These are phyloP conservation scores for Pichia sp. DNA, from an alignment of 1,139 yeast genomes.

Conservation along the genomic window DNA sequence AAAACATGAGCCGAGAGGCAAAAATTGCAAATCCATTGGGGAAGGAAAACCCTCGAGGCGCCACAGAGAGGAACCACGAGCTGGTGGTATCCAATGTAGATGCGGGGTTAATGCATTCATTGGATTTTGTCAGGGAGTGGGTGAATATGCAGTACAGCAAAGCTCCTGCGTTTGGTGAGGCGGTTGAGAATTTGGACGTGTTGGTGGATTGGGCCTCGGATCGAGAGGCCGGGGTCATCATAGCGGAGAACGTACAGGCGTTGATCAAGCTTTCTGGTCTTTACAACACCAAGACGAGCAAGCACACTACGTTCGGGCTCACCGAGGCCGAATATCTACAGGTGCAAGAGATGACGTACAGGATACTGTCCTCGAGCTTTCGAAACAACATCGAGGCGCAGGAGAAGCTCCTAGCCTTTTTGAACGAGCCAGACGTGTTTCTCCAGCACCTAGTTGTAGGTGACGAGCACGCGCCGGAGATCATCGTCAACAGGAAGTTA, in stretches of 20 bases:
- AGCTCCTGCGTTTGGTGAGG: background rate
- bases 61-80: slow-evolving; percentile 13
- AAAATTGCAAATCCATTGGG: slow-evolving; percentile 37
- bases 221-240: slow-evolving; percentile 52
- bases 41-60: background rate
- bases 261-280: slow-evolving; percentile 27
- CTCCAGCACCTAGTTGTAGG: slow-evolving; percentile 16
- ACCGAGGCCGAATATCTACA: slow-evolving; percentile 18
- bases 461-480: slow-evolving; percentile 1
- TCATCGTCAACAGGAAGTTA: slow-evolving; percentile 26
- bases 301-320: slow-evolving; percentile 9
- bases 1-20: slow-evolving; percentile 67
- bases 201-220: slow-evolving; percentile 64
- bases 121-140: slow-evolving; percentile 11
- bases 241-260: slow-evolving; percentile 30
- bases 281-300: slow-evolving; percentile 14
- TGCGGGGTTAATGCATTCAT: slow-evolving; percentile 8
- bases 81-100: slow-evolving; percentile 13
- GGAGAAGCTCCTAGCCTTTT: slow-evolving; percentile 22
- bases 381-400: slow-evolving; percentile 74
- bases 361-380: slow-evolving; percentile 54
- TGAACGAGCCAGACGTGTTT: slow-evolving; percentile 21
- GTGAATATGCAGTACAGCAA: background rate
- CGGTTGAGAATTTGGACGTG: slow-evolving; percentile 39
- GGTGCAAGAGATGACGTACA: slow-evolving; percentile 43